Base-by-base conservation (phyloP, 768 basidiomycete genomes). In the Arthromyces matolae region DNA sequence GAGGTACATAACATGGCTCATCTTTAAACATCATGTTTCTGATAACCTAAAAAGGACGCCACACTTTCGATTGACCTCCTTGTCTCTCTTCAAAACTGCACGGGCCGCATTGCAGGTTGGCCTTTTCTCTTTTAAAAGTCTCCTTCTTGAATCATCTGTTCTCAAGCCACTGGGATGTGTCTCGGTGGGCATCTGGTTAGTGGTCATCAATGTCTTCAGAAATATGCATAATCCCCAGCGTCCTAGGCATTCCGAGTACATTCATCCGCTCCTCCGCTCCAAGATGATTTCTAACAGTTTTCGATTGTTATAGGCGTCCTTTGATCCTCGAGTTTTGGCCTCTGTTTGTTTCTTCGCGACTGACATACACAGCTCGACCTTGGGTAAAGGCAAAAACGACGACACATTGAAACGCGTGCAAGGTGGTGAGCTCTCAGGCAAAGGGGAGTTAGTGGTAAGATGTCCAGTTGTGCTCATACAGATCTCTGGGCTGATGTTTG, bases 341-440 rank as follows among this genome's bases (percentile, higher is more conserved):
- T 77, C 89, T 0, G 89, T 95, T 33, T 96, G 93, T 68, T 97
- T 90, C 72, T 98, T 97, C 60, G 92, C 89, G 2, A 98, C 95
- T 13, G 93, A 95, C 63, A 82, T 98, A 37, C 95, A 98, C 65
- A 75, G 75, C 39, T 89, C 89, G 1, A 83, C 90, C 0, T 81
- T 97, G 18, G 93, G 94, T 5, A 86, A 84, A 60, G 87, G 89
- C 6, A 83, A 84, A 59, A 80, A 77, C 23, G 94, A 95, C 59
- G 82, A 98, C 64, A 82, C 91, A 3, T 81, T 97, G 37, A 66
- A 70, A 35, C 79, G 79, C 46, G 89, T 91, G 38, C 71, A 69
- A 36, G 81, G 79, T 2, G 93, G 94, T 2, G 87, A 90, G 48
- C 64, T 97, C 48, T 76, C 71, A 4, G 80, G 77, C 13, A 90